A percentile compares a stretch with the other conserved stretches of the same genome.
Evolutionary conservation across 192 early-diverging fungal genomes (phyloP).

Genomic region (Coemansia interrupta): DNA sequence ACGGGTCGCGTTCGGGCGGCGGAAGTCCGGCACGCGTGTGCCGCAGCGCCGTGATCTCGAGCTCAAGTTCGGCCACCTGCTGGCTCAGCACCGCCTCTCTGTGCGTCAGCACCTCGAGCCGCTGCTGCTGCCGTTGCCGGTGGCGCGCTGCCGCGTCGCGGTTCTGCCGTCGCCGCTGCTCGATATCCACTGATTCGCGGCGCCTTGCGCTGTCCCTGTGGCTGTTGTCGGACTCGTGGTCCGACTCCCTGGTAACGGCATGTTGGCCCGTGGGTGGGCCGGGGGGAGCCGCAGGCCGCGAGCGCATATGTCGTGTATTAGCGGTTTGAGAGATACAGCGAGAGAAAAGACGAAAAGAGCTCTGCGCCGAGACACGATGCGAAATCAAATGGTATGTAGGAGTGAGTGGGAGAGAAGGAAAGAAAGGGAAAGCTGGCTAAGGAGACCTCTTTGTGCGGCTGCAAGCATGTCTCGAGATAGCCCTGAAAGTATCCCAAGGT

Average conservation of each 20-base stretch:
- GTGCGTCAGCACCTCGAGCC: slow-evolving; percentile 15
- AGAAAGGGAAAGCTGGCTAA: too few relatives aligned
- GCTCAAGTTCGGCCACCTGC: slow-evolving; percentile 29
- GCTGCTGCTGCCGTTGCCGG: slow-evolving; percentile 31
- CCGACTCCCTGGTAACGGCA: neutral
- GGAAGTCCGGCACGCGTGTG: slow-evolving; percentile 13
- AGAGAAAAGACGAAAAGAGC: too few relatives aligned
- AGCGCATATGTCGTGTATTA: too few relatives aligned
- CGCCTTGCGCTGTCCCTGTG: neutral
- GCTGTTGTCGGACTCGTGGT: neutral
- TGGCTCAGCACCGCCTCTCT: slow-evolving; percentile 37
- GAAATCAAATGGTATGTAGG: neutral
- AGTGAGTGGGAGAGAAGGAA: too few relatives aligned
- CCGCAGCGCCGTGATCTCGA: slow-evolving; percentile 19
- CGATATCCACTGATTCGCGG: slow-evolving; percentile 3
- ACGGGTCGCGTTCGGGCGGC: slow-evolving; percentile 18
- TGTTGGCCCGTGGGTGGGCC: too few relatives aligned
- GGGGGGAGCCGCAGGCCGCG: too few relatives aligned
- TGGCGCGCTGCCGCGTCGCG: slow-evolving; percentile 47
- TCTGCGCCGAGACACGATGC: too few relatives aligned
- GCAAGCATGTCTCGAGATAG: too few relatives aligned
- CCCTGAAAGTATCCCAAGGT: too few relatives aligned
- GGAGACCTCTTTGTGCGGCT: too few relatives aligned
- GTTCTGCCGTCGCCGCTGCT: slow-evolving; percentile 34
- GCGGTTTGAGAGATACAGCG: too few relatives aligned